Conservation (phyloP, 2,329 filamentous ascomycete species). For the Trichoderma citrinoviride region DNA sequence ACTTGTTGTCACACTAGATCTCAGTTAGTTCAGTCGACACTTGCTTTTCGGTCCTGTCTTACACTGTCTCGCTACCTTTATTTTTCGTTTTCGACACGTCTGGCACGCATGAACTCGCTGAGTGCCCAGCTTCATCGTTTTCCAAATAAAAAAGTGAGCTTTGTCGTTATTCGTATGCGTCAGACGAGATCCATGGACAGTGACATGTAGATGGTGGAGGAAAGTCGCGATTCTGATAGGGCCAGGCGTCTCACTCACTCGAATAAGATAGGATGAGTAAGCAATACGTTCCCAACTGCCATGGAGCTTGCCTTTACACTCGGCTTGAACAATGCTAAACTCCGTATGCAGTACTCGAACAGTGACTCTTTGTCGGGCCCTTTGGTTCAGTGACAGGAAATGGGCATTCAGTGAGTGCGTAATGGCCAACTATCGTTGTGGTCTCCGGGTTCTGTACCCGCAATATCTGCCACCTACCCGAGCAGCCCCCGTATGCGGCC, state of each 20-base stretch:
- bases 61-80: neutral
- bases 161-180: neutral
- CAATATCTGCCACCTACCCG: neutral
- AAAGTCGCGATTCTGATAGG: neutral
- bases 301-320: no score
- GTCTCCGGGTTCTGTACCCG: no score
- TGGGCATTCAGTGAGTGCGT: no score
- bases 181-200: neutral
- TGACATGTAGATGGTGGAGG: neutral
- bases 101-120: slow-evolving; percentile 1
- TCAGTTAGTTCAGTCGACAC: neutral
- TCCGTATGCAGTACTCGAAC: neutral
- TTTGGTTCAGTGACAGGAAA: no score
- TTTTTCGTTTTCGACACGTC: slow-evolving; percentile 7
- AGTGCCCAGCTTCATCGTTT: neutral
- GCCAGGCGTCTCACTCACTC: neutral
- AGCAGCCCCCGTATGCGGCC: neutral
- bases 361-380: neutral
- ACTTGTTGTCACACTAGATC: slow-evolving; percentile 14
- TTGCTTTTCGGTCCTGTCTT: no score
- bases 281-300: neutral
- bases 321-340: neutral
- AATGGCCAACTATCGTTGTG: no score
- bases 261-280: neutral
- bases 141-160: neutral